Evolutionary conservation across 2,329 filamentous ascomycete species (phyloP).

Genomic region (Claviceps fusiformis): DNA sequence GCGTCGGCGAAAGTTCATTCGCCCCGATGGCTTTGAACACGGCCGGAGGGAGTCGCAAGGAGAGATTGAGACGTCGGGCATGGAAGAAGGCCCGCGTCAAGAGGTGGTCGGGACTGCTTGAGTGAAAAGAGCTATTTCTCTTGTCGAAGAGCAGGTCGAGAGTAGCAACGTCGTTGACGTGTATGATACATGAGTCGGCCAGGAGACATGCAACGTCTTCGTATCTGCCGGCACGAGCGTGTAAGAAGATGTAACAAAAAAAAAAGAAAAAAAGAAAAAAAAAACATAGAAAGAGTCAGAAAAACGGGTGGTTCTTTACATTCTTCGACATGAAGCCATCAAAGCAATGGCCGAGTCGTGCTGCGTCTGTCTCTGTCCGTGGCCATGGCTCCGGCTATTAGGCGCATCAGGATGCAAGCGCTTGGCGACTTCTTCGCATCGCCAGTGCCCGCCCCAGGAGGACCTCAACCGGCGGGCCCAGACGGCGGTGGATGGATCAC

Average conservation of each 20-base stretch:
- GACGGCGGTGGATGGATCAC: conserved; percentile 3
- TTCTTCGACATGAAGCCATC: conserved; percentile 4
- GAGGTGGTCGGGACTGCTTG: neutral
- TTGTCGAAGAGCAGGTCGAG: conserved; percentile 1
- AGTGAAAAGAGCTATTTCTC: neutral
- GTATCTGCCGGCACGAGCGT: neutral
- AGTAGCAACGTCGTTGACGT: conserved; percentile 1
- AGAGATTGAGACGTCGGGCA: neutral
- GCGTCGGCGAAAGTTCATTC: neutral
- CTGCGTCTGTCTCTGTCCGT: too few relatives aligned
- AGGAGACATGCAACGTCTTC: conserved; percentile 1
- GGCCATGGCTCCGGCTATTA: too few relatives aligned
- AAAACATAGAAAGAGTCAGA: neutral
- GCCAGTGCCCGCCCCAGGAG: conserved; percentile 5
- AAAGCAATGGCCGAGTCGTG: conserved; percentile 1
- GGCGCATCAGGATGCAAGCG: neutral
- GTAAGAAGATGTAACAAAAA: too few relatives aligned
- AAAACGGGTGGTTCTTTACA: neutral
- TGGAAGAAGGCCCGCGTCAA: neutral
- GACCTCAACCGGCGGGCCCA: conserved; percentile 6
- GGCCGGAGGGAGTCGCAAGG: neutral
- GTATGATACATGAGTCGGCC: conserved; percentile 1
- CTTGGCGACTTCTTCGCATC: conserved; percentile 7
- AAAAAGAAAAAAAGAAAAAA: neutral
- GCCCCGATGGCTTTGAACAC: conserved; percentile 2